phyloP scores from a whole-genome alignment of 2,329 filamentous ascomycete genomes.

The Xylogone sp. region DNA sequence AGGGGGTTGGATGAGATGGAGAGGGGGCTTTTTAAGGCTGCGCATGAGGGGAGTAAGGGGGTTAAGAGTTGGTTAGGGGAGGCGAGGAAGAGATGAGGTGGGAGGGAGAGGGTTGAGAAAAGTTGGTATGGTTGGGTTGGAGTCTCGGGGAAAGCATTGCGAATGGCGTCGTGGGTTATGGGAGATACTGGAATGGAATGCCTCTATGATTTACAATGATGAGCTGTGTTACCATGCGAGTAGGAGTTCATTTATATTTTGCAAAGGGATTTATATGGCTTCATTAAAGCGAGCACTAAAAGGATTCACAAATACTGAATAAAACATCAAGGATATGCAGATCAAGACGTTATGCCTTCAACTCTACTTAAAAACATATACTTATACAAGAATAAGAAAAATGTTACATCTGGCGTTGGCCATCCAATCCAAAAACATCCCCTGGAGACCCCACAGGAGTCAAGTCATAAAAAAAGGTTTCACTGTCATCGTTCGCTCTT shows the following conservation, averaged over 20 bases:
- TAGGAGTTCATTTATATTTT: too few relatives aligned
- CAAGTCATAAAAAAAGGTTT: not conserved
- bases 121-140: too few relatives aligned
- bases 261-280: too few relatives aligned
- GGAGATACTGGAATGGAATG: too few relatives aligned
- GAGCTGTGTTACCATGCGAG: too few relatives aligned
- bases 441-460: not conserved
- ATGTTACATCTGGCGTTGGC: not conserved
- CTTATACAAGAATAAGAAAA: not conserved
- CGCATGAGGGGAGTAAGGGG: conserved; percentile 69
- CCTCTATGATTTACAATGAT: too few relatives aligned
- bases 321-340: too few relatives aligned
- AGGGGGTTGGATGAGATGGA: conserved; percentile 89
- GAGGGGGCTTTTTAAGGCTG: conserved; percentile 67
- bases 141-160: too few relatives aligned
- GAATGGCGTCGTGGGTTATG: too few relatives aligned
- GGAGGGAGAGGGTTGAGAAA: too few relatives aligned
- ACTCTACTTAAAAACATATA: not conserved
- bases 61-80: conserved; percentile 64
- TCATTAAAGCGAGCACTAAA: too few relatives aligned
- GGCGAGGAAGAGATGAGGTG: conserved; percentile 24
- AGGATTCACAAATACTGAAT: too few relatives aligned
- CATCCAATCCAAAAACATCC: not conserved
- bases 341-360: not conserved
- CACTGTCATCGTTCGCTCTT: not conserved